Base-by-base conservation (phyloP, 2,329 filamentous ascomycete genomes). In the Truncatella angustata region DNA sequence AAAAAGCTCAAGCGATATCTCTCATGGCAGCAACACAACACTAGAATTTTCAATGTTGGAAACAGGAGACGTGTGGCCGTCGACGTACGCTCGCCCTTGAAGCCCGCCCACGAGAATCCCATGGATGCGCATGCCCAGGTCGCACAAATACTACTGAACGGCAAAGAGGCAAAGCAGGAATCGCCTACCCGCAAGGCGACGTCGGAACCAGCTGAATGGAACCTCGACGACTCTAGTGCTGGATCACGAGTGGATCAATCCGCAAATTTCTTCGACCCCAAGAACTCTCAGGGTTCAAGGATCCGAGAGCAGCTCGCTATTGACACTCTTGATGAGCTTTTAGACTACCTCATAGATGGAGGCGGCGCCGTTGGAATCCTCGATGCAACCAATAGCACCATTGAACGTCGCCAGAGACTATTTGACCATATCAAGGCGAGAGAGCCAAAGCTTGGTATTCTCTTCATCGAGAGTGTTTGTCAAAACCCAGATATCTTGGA, bases 21-120 rank as follows among this genome's bases (percentile, higher is more conserved):
- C 47, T 93, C 95, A 46, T 99, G 94, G 94, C 85, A 97, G 64
- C 94, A 99, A 66, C 93, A 99, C 71, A 90, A 96, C 64, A 94
- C 92, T 11, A 83, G 81, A 60, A 97, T 99, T 61, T 99, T 99
- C 82, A 99, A 99, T 64, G 94, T 99, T 34, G 94, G 94, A 55
- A 93, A 96, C 70, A 82, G 91, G 64, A 82, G 94, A 62, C 87
- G 94, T 61, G 83, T 92, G 47, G 90, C 87, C 16, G 89, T 88
- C 39, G 88, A 87, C 14, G 68, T 76, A 44, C 36, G 51, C 9
- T 60, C 57, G 40, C 69, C 70, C 23, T 68, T 70, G n/a, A 71
- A 73, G 49, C 60, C 60, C 32, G 58, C 57, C 36, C 54, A 60
- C 20, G 60, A 69, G 58, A 55, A 60, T 23, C 62, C 66, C 23